These are phyloP conservation scores for Volvox carteri DNA, from an alignment of 163 green algal species.

Conservation along the genomic window DNA sequence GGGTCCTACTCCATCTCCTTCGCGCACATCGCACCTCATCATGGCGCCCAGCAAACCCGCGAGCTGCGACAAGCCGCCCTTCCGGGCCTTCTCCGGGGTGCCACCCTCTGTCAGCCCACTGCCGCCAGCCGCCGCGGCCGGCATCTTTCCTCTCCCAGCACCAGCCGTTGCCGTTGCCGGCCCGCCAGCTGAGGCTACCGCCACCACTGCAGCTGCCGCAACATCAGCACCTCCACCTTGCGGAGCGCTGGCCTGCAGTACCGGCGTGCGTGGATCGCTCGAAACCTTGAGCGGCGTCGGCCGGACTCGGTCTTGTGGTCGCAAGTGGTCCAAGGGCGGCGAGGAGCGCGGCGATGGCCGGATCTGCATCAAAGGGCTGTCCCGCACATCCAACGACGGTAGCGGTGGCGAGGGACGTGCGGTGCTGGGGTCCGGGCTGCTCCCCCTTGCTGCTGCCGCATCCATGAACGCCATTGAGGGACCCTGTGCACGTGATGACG, in stretches of 20 bases:
- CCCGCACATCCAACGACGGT: neutral
- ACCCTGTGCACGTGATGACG: too few relatives aligned
- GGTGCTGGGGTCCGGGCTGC: neutral
- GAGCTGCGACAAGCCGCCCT: slow-evolving; percentile 23
- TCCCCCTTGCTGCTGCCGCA: too few relatives aligned
- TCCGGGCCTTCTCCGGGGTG: slow-evolving; percentile 2
- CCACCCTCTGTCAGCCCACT: neutral
- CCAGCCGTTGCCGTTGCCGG: neutral
- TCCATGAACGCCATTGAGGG: too few relatives aligned
- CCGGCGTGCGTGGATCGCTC: neutral
- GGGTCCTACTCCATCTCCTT: too few relatives aligned
- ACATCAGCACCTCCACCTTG: neutral
- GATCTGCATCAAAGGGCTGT: slow-evolving; percentile 4
- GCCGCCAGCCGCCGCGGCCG: neutral
- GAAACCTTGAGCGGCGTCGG: slow-evolving; percentile 15
- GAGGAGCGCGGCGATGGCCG: neutral
- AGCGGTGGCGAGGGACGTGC: neutral
- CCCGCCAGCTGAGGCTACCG: neutral
- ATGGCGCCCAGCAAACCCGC: neutral
- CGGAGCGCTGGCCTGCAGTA: neutral
- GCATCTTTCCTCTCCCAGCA: neutral
- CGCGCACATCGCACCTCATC: neutral
- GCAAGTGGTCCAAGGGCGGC: neutral
- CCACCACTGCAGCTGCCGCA: neutral
- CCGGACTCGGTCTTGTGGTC: neutral